These are phyloP conservation scores for Globisporangium cylindrosporum DNA, from an alignment of 352 stramenopile species.

Conservation along the genomic window DNA sequence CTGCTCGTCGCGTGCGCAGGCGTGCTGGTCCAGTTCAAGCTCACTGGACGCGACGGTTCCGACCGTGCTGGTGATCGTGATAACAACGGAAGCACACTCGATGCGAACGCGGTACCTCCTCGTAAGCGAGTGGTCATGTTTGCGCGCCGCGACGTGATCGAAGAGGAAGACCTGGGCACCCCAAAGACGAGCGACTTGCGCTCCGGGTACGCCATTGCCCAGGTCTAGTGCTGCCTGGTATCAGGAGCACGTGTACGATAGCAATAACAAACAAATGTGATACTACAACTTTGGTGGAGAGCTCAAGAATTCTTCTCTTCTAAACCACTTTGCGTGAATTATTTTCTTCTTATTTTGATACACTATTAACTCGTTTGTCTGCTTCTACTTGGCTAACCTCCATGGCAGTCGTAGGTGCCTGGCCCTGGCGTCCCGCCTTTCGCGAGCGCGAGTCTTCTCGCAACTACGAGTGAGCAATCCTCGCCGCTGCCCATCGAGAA, in stretches of 20 bases:
- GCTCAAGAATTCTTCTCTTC: background rate
- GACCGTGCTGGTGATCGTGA: background rate
- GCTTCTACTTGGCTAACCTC: conserved; percentile 16
- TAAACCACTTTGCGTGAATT: background rate
- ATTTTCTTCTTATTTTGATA: background rate
- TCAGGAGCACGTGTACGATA: background rate
- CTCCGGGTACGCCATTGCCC: conserved; percentile 2
- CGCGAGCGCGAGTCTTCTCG: conserved; percentile 24
- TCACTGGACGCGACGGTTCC: background rate
- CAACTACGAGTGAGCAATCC: conserved; percentile 36
- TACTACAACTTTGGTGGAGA: background rate
- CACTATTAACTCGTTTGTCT: background rate
- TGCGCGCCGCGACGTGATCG: background rate
- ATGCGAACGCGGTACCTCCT: background rate
- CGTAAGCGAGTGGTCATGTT: conserved; percentile 12
- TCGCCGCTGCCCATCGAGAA: conserved; percentile 29
- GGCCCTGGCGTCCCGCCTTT: conserved; percentile 27
- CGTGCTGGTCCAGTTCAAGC: conserved; percentile 41
- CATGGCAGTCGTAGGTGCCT: conserved; percentile 36
- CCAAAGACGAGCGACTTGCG: background rate
- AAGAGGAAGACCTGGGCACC: conserved; percentile 9
- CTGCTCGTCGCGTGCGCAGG: conserved; percentile 35
- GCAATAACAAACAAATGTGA: background rate
- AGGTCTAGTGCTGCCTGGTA: background rate
- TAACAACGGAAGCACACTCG: background rate